Conservation (phyloP, 179 eudicot species). For the Amaranthus tricolor region DNA sequence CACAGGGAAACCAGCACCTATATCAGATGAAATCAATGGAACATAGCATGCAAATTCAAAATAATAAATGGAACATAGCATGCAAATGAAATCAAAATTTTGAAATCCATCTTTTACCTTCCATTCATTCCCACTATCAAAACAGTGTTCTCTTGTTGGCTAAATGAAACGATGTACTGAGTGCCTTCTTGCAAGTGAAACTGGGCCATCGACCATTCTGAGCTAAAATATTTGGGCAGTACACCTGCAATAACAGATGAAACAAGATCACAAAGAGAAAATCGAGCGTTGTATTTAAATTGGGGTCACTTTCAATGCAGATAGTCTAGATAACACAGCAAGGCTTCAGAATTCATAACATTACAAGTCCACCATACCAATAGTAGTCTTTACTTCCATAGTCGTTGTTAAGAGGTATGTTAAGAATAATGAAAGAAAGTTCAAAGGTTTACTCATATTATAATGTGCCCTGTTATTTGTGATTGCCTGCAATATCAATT, state of each 20-base stretch:
- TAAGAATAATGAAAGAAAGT: too few species aligned
- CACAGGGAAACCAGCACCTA: neutral
- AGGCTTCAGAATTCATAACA: neutral
- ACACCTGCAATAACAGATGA: conserved; percentile 57
- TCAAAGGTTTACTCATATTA: too few species aligned
- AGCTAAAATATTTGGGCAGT: conserved; percentile 81
- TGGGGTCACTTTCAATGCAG: too few species aligned
- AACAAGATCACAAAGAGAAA: conserved; percentile 2
- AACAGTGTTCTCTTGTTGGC: conserved; percentile 66
- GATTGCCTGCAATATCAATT: too few species aligned
- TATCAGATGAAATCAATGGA: neutral
- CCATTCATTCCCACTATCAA: conserved; percentile 78
- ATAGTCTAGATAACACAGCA: too few species aligned
- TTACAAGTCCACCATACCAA: too few species aligned
- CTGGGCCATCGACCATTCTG: conserved; percentile 90
- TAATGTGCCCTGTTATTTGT: too few species aligned
- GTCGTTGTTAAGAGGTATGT: too few species aligned
- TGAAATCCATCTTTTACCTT: conserved; percentile 44
- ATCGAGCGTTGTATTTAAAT: neutral
- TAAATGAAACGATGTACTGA: conserved; percentile 63
- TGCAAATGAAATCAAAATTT: neutral
- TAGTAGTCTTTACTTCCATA: too few species aligned
- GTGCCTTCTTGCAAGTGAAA: conserved; percentile 65
- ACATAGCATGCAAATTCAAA: neutral
- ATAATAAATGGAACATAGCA: neutral